Percentiles rank a stretch among this genome's conserved stretches.
Conservation (phyloP, 305 asterid genomes). For the Andrographis paniculata region DNA sequence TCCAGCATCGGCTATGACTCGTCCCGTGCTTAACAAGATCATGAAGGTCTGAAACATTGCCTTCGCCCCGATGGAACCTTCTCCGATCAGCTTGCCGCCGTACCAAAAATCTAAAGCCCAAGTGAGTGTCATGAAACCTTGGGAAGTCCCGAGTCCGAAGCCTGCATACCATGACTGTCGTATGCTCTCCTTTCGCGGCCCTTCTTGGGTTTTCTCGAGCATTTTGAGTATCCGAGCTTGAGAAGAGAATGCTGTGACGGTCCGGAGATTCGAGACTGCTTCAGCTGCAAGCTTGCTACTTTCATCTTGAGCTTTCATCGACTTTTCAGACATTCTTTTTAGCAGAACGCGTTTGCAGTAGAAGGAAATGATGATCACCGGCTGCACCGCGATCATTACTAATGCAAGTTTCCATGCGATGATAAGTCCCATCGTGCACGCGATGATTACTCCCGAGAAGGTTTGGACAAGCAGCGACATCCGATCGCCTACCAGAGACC, state of each 20-base stretch:
- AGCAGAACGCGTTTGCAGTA: constrained; percentile 64
- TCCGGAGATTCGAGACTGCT: constrained; percentile 85
- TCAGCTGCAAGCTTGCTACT: constrained; percentile 94
- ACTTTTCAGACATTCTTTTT: constrained; percentile 71
- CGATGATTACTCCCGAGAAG: constrained; percentile 59
- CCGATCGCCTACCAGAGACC: constrained; percentile 92
- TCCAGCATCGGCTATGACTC: constrained; percentile 91
- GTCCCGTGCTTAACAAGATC: constrained; percentile 87
- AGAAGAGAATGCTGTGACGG: constrained; percentile 76
- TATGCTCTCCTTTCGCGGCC: constrained; percentile 55
- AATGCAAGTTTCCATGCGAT: constrained; percentile 84
- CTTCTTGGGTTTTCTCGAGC: constrained; percentile 73
- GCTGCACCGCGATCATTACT: constrained; percentile 87
- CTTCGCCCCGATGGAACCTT: constrained; percentile 55
- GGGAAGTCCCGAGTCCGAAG: constrained; percentile 74
- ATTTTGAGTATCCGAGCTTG: constrained; percentile 69
- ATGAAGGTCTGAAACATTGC: constrained; percentile 75
- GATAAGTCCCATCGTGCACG: constrained; percentile 80
- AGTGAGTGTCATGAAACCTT: constrained; percentile 66
- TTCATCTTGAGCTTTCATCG: constrained; percentile 70
- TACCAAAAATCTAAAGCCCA: constrained; percentile 91
- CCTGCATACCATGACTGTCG: constrained; percentile 94
- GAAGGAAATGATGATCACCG: constrained; percentile 60
- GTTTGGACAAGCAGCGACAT: constrained; percentile 75
- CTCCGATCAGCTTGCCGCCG: constrained; percentile 70